A percentile compares a stretch with the other conserved stretches of the same genome.
Evolutionary conservation across 1,284 basidiomycete species (phyloP).

Genomic region (Cutaneotrichosporon mucoides): DNA sequence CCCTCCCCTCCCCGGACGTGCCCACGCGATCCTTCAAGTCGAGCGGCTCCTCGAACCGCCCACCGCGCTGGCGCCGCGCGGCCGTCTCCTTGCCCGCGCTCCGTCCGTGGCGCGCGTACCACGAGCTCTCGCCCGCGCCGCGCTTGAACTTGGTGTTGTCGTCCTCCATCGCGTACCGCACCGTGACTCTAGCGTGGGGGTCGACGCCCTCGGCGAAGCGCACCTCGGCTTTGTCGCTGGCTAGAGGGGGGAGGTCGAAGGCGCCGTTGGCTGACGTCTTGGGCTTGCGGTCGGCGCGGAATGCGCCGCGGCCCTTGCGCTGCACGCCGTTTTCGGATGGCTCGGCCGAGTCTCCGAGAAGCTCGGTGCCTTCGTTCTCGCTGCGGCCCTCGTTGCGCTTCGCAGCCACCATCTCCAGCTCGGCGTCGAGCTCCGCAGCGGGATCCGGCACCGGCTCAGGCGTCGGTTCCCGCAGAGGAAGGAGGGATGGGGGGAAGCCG

Average conservation of each 20-base stretch:
- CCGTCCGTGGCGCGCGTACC: constrained; percentile 40
- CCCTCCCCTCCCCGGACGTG: constrained; percentile 27
- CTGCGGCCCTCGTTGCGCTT: constrained; percentile 1
- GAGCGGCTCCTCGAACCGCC: constrained; percentile 10
- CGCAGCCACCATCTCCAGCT: not conserved
- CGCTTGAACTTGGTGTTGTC: constrained; percentile 27
- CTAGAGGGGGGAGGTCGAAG: constrained; percentile 20
- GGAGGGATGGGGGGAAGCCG: constrained; percentile 32
- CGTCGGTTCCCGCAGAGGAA: constrained; percentile 21
- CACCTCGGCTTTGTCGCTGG: not conserved
- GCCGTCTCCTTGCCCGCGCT: constrained; percentile 38
- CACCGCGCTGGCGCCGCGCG: constrained; percentile 5
- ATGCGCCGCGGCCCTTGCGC: constrained; percentile 35
- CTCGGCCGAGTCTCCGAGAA: no score
- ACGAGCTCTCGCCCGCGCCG: constrained; percentile 30
- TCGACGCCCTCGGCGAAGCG: constrained; percentile 34
- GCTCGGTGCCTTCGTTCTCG: no score
- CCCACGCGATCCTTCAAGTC: constrained; percentile 18
- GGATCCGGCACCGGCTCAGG: not conserved
- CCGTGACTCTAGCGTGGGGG: constrained; percentile 35
- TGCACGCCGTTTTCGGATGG: not conserved
- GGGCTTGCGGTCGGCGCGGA: constrained; percentile 14
- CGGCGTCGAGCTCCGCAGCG: not conserved
- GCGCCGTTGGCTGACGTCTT: constrained; percentile 1
- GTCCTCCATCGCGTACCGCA: constrained; percentile 33